Base-by-base conservation (phyloP, 805 yeast species). In the Saturnispora sanitii region DNA sequence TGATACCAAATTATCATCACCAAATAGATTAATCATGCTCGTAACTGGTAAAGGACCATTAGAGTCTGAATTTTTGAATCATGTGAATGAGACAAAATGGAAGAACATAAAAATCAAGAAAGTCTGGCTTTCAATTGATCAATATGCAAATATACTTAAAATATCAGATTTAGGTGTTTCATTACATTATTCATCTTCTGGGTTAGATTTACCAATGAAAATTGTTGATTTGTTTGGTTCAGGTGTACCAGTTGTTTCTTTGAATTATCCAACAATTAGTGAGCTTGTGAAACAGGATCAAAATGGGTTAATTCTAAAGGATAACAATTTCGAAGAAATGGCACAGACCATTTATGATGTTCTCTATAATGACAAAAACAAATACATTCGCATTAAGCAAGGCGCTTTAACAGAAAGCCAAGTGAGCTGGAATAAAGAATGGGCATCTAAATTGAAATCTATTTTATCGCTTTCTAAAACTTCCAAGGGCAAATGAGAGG, bases 31-130 rank as follows among this genome's bases (percentile, higher is more conserved):
- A 2, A 57, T 77, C 29, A 73, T 86, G 40, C 61, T 92, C n/a
- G 80, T 92, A n/a, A 92, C 99, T 0, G 99, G 99, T 0, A 90
- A 88, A 57, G 99, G 99, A 0, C 97, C 97, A 0, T 57, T 82
- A 60, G 76, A 76, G 48, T 57, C 61, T 2, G 56, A 65, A 19
- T 81, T 82, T 2, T 4, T 45, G 15, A 22, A 46, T 3, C 6
- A 39, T 7, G 41, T 54, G 0, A 33, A 45, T 2, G 23, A 38
- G 2, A 51, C 62, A n/a, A 50, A 56, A 8, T 59, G 70, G 43
- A 67, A 63, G 2, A 67, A 71, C 30, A 73, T 87, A 5, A 53
- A 67, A 1, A 66, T 92, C 5, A 69, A 69, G 41, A 73, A 79
- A 25, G 78, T 73, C 0, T 92, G 98, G 97, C 66, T 92, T 18